These are phyloP conservation scores for Pseudocercospora cruenta DNA, from an alignment of 2,329 filamentous ascomycete genomes.

Conservation along the genomic window DNA sequence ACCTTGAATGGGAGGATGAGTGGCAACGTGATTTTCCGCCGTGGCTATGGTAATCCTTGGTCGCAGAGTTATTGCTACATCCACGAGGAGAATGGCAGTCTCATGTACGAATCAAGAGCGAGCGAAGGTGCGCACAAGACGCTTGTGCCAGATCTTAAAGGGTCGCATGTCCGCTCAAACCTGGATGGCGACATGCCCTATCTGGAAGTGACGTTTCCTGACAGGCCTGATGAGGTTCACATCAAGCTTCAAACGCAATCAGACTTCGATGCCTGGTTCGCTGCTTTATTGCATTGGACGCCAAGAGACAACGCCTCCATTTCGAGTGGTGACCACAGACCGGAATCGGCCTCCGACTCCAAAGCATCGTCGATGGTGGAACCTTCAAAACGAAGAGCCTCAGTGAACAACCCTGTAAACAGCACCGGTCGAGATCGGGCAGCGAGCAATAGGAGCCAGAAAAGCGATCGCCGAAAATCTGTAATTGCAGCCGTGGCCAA, in stretches of 20 bases:
- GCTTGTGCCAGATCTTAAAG: conserved; percentile 73
- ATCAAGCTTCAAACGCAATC: conserved; percentile 66
- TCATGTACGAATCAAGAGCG: conserved; percentile 75
- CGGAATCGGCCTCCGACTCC: conserved; percentile 25
- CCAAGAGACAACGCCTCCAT: conserved; percentile 42
- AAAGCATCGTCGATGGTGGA: conserved; percentile 23
- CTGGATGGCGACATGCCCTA: conserved; percentile 54
- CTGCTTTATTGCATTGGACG: conserved; percentile 77
- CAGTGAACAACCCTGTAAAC: conserved; percentile 27
- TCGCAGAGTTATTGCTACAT: conserved; percentile 74
- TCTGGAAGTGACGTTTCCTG: conserved; percentile 56
- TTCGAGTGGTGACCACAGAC: conserved; percentile 25
- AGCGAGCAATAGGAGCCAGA: conserved; percentile 31
- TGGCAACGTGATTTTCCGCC: conserved; percentile 74
- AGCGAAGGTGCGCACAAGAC: conserved; percentile 66
- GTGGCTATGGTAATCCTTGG: conserved; percentile 66
- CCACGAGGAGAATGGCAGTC: conserved; percentile 72
- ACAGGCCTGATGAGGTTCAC: conserved; percentile 63
- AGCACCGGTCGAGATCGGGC: conserved; percentile 31
- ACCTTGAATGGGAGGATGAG: conserved; percentile 77
- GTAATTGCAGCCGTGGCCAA: conserved; percentile 58
- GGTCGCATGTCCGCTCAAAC: conserved; percentile 66
- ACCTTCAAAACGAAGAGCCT: conserved; percentile 26
- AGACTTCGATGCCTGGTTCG: conserved; percentile 79
- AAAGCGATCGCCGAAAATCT: conserved; percentile 49